Evolutionary conservation across 2,329 filamentous ascomycete species (phyloP), one percentile per base, ranked within the genome.

Genomic region (Pestalotiopsis sp.): DNA sequence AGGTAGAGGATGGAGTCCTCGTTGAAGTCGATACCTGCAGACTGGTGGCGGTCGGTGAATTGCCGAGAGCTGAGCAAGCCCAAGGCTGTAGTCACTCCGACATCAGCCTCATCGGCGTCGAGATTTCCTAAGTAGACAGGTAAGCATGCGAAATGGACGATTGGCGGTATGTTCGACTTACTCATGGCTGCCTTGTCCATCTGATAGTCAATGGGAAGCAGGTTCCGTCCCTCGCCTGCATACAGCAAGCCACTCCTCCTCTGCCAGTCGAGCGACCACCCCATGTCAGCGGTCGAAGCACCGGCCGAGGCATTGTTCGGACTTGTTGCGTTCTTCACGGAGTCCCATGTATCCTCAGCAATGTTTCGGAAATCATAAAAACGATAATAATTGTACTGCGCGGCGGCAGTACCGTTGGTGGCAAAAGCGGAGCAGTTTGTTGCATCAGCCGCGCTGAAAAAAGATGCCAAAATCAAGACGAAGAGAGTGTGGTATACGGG

Each of bases 361-460:
- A 64, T 45, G 39, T 64, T 64, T 12, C 61, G 36, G n/a, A 64
- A 64, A 12, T 64, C 61, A 52, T 64, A 64, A 39, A 64, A 64
- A n/a, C 61, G 61, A 36, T 64, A 64, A 23, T 64, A 64, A 23
- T 31, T 64, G 20, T 38, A 64, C 36, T 64, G 61, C 39, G 61
- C 38, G 20, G 61, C 61, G 13, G 61, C 61, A 20, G 61, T 49
- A 39, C 61, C 61, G 39, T 64, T 64, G 27, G 61, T 64, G 20
- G 38, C 36, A 38, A 64, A 64, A 6, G 61, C 36, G 12, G 61
- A 64, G 38, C 61, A 64, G 61, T 64, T 64, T 14, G 61, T 45
- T 36, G 27, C 27, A 4, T 17, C 38, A 7, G 61, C 39, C 4
- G 61, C 61, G 12, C 17, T 39, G 12, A 38, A 38, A 14, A 64